Evolutionary conservation across 1,139 yeast species (phyloP).

Genomic region (Saccharomyces hybrid): DNA sequence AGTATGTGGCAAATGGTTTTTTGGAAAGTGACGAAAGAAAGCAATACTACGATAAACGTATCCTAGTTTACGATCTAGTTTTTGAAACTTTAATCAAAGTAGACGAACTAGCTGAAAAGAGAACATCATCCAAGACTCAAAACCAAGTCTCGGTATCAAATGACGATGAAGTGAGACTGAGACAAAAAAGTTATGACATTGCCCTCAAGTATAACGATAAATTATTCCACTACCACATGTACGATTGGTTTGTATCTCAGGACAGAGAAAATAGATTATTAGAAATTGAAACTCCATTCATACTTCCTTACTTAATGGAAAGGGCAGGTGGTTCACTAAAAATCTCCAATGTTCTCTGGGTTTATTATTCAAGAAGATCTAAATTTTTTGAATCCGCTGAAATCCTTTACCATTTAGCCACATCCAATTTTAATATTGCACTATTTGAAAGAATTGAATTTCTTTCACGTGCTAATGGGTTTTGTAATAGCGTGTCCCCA

Average conservation of each 20-base stretch:
- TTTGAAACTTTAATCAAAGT: conserved; percentile 67
- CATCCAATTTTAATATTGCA: conserved; percentile 61
- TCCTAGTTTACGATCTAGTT: conserved; percentile 59
- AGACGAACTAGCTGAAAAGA: conserved; percentile 52
- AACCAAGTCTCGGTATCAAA: conserved; percentile 1
- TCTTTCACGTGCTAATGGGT: conserved; percentile 86
- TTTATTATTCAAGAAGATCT: conserved; percentile 77
- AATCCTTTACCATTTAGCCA: conserved; percentile 65
- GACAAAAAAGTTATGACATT: conserved; percentile 66
- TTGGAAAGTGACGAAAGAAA: conserved; percentile 42
- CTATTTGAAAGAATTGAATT: conserved; percentile 76
- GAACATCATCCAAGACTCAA: conserved; percentile 7
- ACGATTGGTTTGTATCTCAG: conserved; percentile 83
- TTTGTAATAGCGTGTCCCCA: conserved; percentile 78
- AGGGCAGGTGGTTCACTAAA: conserved; percentile 59
- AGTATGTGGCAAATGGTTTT: conserved; percentile 45
- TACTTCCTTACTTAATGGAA: conserved; percentile 68
- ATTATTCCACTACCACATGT: conserved; percentile 79
- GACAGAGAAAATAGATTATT: conserved; percentile 71
- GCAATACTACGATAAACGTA: conserved; percentile 40
- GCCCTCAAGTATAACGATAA: conserved; percentile 73
- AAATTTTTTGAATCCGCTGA: conserved; percentile 77
- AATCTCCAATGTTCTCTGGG: conserved; percentile 80
- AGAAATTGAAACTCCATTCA: conserved; percentile 72
- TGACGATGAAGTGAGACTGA: conserved; percentile 48